Conservation (phyloP, 768 basidiomycete genomes). For the Panellus pusillus region DNA sequence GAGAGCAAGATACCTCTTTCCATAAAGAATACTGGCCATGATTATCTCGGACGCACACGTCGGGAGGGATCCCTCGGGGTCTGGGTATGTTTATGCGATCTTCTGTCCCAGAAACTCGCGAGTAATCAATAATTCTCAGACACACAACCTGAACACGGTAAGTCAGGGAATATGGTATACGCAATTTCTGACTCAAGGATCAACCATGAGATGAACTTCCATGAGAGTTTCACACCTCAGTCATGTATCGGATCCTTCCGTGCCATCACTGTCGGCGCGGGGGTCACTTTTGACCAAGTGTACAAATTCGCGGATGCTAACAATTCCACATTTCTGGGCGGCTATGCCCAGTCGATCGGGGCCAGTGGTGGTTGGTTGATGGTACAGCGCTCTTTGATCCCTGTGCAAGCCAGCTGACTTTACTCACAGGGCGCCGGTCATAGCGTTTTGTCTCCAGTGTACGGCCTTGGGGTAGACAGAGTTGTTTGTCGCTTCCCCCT, state of each 20-base stretch:
- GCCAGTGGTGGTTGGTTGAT: constrained; percentile 33
- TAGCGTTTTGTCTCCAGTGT: constrained; percentile 27
- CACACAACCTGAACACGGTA: constrained; percentile 15
- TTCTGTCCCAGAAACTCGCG: neutral
- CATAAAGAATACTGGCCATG: constrained; percentile 32
- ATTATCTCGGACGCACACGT: constrained; percentile 27
- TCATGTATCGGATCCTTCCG: too few relatives aligned
- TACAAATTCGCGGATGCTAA: constrained; percentile 23
- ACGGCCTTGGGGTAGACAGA: constrained; percentile 34
- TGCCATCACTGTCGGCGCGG: neutral
- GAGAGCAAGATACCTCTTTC: constrained; percentile 22
- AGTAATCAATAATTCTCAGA: neutral
- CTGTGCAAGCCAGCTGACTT: too few relatives aligned
- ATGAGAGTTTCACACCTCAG: neutral
- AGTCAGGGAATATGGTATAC: neutral
- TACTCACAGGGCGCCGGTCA: constrained; percentile 33
- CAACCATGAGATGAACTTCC: neutral
- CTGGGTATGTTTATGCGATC: constrained; percentile 18
- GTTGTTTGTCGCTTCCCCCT: constrained; percentile 3
- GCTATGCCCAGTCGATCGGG: constrained; percentile 28
- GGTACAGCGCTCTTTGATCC: neutral
- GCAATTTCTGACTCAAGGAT: neutral
- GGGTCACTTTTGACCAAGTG: constrained; percentile 13
- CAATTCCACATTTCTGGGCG: constrained; percentile 18
- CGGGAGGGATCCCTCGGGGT: constrained; percentile 23